A percentile compares a stretch with the other conserved stretches of the same genome.
phyloP scores from a whole-genome alignment of 164 flowering plant species.

The Sedum album region DNA sequence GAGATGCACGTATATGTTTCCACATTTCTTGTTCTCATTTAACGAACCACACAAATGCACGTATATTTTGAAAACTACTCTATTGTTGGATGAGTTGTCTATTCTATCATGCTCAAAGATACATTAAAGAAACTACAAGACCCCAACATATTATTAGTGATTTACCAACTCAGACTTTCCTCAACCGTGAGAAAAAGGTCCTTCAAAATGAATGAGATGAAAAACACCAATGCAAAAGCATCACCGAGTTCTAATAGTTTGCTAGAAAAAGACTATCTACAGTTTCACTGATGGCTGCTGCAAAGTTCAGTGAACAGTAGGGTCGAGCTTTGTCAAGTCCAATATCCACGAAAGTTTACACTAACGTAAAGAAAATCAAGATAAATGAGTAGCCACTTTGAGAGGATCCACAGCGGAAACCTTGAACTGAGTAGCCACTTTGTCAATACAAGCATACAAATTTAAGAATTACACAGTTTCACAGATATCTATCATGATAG shows the following conservation, averaged over 20 bases:
- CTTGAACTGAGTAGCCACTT: background rate
- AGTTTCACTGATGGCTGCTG: background rate
- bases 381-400: background rate
- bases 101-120: background rate
- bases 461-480: too few species aligned
- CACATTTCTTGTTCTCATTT: too few species aligned
- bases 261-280: background rate
- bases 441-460: background rate
- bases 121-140: background rate
- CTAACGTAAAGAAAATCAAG: background rate
- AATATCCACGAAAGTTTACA: background rate
- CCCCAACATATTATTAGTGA: background rate
- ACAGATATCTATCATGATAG: too few species aligned
- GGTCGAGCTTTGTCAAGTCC: background rate
- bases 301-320: background rate
- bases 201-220: background rate
- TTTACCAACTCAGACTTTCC: background rate
- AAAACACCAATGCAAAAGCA: background rate
- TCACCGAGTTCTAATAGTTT: background rate
- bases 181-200: background rate
- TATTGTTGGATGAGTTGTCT: background rate
- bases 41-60: too few species aligned
- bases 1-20: background rate
- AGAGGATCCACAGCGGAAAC: background rate
- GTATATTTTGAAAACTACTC: background rate